Conservation (phyloP, 139 green algal genomes). For the Picochlorum sp. region DNA sequence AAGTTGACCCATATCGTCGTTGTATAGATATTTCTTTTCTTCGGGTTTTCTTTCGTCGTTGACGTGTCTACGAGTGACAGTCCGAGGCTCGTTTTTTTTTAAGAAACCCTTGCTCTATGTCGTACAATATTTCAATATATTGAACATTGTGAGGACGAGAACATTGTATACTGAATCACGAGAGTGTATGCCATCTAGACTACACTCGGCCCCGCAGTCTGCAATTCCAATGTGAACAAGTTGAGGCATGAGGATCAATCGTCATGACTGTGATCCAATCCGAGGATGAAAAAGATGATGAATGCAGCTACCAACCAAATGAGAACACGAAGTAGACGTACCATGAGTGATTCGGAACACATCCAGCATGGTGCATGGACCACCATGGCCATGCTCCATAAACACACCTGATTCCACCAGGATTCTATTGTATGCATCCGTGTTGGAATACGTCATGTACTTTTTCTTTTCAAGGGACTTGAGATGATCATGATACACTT, state of each 20-base stretch:
- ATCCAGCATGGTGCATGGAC: conserved; percentile 5
- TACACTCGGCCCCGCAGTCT: conserved; percentile 7
- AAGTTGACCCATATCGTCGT: not conserved
- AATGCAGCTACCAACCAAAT: no score
- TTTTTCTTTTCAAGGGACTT: not conserved
- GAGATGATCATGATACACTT: conserved; percentile 3
- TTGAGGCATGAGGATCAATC: no score
- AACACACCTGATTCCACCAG: not conserved
- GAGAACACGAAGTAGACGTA: not conserved
- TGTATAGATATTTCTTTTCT: no score
- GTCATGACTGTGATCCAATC: no score
- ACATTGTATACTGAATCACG: conserved; percentile 3
- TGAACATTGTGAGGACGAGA: not conserved
- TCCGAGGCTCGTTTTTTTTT: no score
- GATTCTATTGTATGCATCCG: conserved; percentile 8
- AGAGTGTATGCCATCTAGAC: conserved; percentile 10
- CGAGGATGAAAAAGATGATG: no score
- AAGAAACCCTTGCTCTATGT: not conserved
- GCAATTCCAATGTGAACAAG: not conserved
- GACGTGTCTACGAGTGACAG: no score
- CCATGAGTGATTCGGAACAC: conserved; percentile 8
- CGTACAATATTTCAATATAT: conserved; percentile 10
- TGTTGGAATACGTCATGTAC: not conserved
- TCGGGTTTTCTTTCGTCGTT: no score
- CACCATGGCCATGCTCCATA: not conserved